These are phyloP conservation scores for Plasmodium adleri DNA, from an alignment of 169 alveolate genomes.

Conservation along the genomic window DNA sequence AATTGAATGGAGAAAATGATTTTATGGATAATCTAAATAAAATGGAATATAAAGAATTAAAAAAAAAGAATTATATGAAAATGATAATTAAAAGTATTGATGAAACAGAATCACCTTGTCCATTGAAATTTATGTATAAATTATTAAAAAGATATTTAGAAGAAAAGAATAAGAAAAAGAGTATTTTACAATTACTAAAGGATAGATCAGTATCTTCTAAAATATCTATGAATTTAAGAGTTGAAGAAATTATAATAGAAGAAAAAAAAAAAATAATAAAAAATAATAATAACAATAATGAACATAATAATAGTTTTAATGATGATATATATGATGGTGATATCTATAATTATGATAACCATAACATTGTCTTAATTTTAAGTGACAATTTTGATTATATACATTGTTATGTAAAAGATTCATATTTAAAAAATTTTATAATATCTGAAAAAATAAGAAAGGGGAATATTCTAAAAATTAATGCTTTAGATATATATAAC, in stretches of 20 bases:
- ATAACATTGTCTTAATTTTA: constrained; percentile 31
- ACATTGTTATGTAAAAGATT: constrained; percentile 42
- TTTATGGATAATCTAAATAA: background rate
- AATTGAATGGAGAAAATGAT: too few species aligned
- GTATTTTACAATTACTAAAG: constrained; percentile 48
- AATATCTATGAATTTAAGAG: constrained; percentile 59
- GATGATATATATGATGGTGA: background rate
- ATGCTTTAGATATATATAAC: constrained; percentile 32
- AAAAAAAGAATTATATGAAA: background rate
- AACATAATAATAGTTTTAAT: background rate
- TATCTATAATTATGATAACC: background rate
- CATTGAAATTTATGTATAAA: constrained; percentile 56
- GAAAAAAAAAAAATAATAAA: background rate
- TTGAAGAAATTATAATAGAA: constrained; percentile 38
- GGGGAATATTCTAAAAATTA: constrained; percentile 51
- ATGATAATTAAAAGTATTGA: constrained; percentile 33
- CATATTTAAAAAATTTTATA: constrained; percentile 27
- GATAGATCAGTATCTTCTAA: constrained; percentile 29
- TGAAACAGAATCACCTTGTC: constrained; percentile 64
- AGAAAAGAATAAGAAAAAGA: constrained; percentile 53
- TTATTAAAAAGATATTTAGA: constrained; percentile 59
- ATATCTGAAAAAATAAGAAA: constrained; percentile 37
- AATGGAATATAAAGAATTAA: background rate
- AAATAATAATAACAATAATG: background rate
- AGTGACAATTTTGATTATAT: constrained; percentile 74